Evolutionary conservation across 2,329 filamentous ascomycete species (phyloP), one percentile per base, ranked within the genome.

Genomic region (Clonostachys sp.): DNA sequence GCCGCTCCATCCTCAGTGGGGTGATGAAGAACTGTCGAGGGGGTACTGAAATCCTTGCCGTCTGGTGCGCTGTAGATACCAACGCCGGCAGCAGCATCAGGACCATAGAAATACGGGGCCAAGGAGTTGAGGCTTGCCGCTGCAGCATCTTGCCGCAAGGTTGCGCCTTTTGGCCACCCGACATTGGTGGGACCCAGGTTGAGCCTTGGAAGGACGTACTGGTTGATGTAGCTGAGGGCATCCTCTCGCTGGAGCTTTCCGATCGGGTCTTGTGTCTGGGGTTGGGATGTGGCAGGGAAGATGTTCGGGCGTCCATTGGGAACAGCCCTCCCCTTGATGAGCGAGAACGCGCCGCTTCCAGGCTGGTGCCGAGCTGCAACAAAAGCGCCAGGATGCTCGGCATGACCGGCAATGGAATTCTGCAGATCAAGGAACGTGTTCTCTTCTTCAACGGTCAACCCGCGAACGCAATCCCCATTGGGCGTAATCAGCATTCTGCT

Each of bases 391-490:
- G 81, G 80, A 45, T 72, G 73, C 42, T 72, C 67, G 13, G 75
- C 72, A 36, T 70, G 68, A 9, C 63, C 60, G 3, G 77, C 74
- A 41, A 89, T 67, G 7, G 68, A 68, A 43, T 74, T 70, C 62
- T 92, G 89, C 6, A 92, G 74, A 45, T 81, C 74, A 12, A 92
- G 70, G 54, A 87, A 91, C 5, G 78, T 77, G 34, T 84, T 73
- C 59, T 91, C 87, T 52, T 91, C 83, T 40, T 85, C 80, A 5
- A 76, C 67, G 2, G 76, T 83, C 46, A 94, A 67, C 49, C 87
- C 85, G 53, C 85, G 83, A n/a, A 92, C 73, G 60, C 86, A 88
- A 52, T 89, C 84, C 12, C 88, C 87, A 51, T 86, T 83, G 1
- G 87, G 86, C 0, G 87, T 91, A 45, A 91, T 80, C 54, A 91